A percentile compares a stretch with the other conserved stretches of the same genome.
Conservation (phyloP, 139 green algal species). For the Chlorella vulgaris region DNA sequence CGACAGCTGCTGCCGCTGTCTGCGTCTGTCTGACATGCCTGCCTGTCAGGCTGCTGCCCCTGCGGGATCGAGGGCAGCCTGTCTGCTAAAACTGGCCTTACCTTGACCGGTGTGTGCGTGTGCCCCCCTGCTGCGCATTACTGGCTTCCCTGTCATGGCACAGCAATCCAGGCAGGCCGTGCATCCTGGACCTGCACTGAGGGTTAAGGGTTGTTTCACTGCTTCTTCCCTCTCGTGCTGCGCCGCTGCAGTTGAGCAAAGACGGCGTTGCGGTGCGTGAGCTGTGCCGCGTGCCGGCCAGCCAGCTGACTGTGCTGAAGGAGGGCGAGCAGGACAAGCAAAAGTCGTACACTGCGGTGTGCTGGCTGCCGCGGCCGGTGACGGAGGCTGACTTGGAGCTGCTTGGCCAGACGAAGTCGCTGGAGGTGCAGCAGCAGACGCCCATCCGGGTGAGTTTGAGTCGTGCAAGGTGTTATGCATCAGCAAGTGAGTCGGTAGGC, state of each 20-base stretch:
- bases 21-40: too few relatives aligned
- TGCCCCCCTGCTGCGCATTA: too few relatives aligned
- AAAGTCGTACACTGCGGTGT: slow-evolving; percentile 83
- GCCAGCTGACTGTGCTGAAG: slow-evolving; percentile 61
- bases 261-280: slow-evolving; percentile 53
- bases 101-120: too few relatives aligned
- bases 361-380: slow-evolving; percentile 53
- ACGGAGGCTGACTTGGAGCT: slow-evolving; percentile 43
- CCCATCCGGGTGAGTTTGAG: slow-evolving; percentile 66
- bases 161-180: not conserved
- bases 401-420: slow-evolving; percentile 48
- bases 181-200: not conserved
- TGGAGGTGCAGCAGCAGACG: slow-evolving; percentile 82
- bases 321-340: slow-evolving; percentile 76
- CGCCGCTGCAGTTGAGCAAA: slow-evolving; percentile 9
- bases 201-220: not conserved
- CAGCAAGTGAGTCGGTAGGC: not conserved
- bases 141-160: too few relatives aligned
- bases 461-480: not conserved
- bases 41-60: too few relatives aligned
- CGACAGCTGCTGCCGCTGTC: too few relatives aligned
- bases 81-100: too few relatives aligned
- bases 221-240: not conserved
- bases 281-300: slow-evolving; percentile 37
- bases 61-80: too few relatives aligned